Evolutionary conservation across 1,284 basidiomycete species (phyloP).

Genomic region (Waitea zeae): DNA sequence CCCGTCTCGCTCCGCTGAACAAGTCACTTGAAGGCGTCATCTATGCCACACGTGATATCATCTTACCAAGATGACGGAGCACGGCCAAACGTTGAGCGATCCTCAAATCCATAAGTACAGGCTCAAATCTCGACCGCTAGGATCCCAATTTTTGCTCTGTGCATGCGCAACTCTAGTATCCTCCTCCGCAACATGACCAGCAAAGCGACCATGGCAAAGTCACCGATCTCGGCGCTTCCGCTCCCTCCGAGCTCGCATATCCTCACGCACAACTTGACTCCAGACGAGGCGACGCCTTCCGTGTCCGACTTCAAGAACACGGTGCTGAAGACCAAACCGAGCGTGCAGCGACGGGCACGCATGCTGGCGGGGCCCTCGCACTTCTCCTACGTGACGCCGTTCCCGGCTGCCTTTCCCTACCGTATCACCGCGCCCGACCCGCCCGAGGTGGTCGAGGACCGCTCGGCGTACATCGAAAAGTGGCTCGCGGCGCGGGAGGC

Average conservation of each 20-base stretch:
- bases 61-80: too few relatives aligned
- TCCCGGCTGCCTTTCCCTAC: slow-evolving; percentile 78
- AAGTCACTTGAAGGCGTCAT: too few relatives aligned
- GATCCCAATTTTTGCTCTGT: too few relatives aligned
- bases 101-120: too few relatives aligned
- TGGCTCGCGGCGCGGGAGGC: slow-evolving; percentile 56
- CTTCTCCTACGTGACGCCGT: slow-evolving; percentile 73
- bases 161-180: too few relatives aligned
- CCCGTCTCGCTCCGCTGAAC: too few relatives aligned
- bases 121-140: too few relatives aligned
- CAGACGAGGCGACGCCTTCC: slow-evolving; percentile 43
- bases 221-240: slow-evolving; percentile 44
- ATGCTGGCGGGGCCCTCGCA: slow-evolving; percentile 42
- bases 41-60: too few relatives aligned
- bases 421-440: slow-evolving; percentile 41
- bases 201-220: background rate
- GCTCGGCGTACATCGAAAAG: slow-evolving; percentile 46
- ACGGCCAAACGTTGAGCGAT: too few relatives aligned
- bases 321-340: slow-evolving; percentile 32
- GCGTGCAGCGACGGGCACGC: slow-evolving; percentile 57
- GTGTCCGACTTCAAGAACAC: slow-evolving; percentile 31
- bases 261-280: slow-evolving; percentile 51
- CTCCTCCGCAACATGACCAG: background rate
- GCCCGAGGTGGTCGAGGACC: slow-evolving; percentile 28
- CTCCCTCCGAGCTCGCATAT: slow-evolving; percentile 39